Base-by-base conservation (phyloP, 108 stramenopile species). In the Asterionellopsis glacialis region DNA sequence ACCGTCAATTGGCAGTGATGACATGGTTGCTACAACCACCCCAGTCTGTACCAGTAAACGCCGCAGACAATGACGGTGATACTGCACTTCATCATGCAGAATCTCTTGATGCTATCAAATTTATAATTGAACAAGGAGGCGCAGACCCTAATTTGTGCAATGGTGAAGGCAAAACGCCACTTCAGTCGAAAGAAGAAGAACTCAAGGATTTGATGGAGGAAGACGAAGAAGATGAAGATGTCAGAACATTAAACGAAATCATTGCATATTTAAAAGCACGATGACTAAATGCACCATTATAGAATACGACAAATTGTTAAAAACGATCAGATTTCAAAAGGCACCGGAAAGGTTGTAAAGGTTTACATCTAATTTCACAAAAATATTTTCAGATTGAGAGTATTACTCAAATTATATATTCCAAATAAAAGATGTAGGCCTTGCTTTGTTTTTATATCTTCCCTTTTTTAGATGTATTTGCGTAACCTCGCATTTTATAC, bases 31-130 rank as follows among this genome's bases (percentile, higher is more conserved):
- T 81, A 24, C 21, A 62, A 16, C 47, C 42, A 48, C 51, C 41
- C 9, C 33, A 61, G 18, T 26, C 51, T 28, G 51, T 49, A 19
- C 19, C 54, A 15, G 51, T 40, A 16, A 51, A 50, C 7, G 26
- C 62, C 12, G 43, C 21, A 18, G 50, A 51, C 51, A 28, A 52
- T 52, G 62, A 40, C 22, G 62, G 50, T 15, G 62, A 63, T 63
- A 73, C 88, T 23, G 80, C 88, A 13, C 65, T 90, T 61, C 88
- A 90, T 59, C 71, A 84, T 68, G 76, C 76, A 28, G 76, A 76
- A 11, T 55, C 48, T 6, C 61, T 69, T 1, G 67, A 64, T 22
- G 65, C 79, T 24, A 72, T 70, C 1, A 51, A 64, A 55, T 41
- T 76, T 11, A 59, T 90, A 50, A 19, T 90, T 11, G 61, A 72